phyloP scores from a whole-genome alignment of 1,139 yeast genomes.

The Magnusiomyces tetraspermus region DNA sequence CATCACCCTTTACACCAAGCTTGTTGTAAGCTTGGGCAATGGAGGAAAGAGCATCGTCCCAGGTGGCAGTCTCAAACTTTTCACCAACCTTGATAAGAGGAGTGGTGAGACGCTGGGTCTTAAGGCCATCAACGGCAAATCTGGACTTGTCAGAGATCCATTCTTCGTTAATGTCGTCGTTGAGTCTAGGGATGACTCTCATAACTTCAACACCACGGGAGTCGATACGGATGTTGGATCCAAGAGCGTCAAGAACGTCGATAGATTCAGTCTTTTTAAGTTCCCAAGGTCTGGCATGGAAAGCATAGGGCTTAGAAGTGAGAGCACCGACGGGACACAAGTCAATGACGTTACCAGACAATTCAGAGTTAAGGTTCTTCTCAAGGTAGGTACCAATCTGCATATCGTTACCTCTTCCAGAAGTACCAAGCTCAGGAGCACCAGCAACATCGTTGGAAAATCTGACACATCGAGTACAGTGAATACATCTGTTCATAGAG shows the following conservation, averaged over 20 bases:
- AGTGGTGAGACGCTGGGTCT: conserved; percentile 75
- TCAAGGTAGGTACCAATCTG: conserved; percentile 87
- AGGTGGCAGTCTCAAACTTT: conserved; percentile 64
- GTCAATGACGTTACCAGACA: conserved; percentile 82
- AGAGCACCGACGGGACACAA: conserved; percentile 91
- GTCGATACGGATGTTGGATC: conserved; percentile 76
- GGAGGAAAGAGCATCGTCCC: conserved; percentile 78
- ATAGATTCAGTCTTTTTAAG: conserved; percentile 81
- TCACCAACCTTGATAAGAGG: conserved; percentile 71
- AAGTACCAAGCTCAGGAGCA: conserved; percentile 81
- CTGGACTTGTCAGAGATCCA: conserved; percentile 88
- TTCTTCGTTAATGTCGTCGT: conserved; percentile 83
- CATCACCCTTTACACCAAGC: conserved; percentile 56
- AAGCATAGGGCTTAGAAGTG: conserved; percentile 83
- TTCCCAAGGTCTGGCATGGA: conserved; percentile 92
- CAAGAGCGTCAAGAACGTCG: conserved; percentile 78
- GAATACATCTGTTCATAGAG: conserved; percentile 88
- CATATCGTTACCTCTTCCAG: conserved; percentile 88
- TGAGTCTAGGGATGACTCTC: conserved; percentile 79
- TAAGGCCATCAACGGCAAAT: conserved; percentile 78
- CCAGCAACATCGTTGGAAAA: conserved; percentile 89
- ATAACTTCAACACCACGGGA: conserved; percentile 82
- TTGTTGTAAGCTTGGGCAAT: conserved; percentile 56
- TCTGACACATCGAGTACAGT: conserved; percentile 86
- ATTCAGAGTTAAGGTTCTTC: conserved; percentile 73